Conservation (phyloP, 768 basidiomycete species). For the Psilocybe cubensis region DNA sequence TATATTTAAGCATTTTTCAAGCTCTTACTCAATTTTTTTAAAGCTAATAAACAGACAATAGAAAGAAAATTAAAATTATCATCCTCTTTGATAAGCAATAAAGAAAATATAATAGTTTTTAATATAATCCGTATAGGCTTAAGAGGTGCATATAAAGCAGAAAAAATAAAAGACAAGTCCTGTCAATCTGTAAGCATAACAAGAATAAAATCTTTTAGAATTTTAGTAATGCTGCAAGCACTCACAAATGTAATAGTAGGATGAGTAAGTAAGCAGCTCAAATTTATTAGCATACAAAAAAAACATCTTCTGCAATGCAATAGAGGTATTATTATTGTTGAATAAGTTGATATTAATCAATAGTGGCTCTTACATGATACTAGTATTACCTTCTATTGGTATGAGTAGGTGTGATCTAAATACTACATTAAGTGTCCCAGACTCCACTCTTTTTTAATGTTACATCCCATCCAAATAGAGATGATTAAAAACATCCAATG, state of each 20-base stretch:
- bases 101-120: constrained; percentile 53
- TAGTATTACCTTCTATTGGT: no score
- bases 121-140: constrained; percentile 91
- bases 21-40: constrained; percentile 62
- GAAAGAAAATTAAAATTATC: constrained; percentile 48
- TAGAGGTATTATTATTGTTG: no score
- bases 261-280: constrained; percentile 42
- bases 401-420: no score
- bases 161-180: constrained; percentile 75
- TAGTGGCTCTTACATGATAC: no score
- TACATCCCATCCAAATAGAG: no score
- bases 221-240: constrained; percentile 57
- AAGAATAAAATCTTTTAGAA: background rate
- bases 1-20: constrained; percentile 64
- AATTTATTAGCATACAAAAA: constrained; percentile 67
- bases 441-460: no score
- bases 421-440: no score
- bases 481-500: constrained; percentile 84
- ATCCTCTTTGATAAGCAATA: constrained; percentile 27
- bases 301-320: constrained; percentile 79
- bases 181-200: constrained; percentile 28
- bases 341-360: no score
- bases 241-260: constrained; percentile 58
- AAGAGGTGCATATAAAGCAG: constrained; percentile 63
- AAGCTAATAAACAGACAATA: constrained; percentile 86